Evolutionary conservation across 140 eudicot species (phyloP).

Genomic region (Stevia rebaudiana): DNA sequence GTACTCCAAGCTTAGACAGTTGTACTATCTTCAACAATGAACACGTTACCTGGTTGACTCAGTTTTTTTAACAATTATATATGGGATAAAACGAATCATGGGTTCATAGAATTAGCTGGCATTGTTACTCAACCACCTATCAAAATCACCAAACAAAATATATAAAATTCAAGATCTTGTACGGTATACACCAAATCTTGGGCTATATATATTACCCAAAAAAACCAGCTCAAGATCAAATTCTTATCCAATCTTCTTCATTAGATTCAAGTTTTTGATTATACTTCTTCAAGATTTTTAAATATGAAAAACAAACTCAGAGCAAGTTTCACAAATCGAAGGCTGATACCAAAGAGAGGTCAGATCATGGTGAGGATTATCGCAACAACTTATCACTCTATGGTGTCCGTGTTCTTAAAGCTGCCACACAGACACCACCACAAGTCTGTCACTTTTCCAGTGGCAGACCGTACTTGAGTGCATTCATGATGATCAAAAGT

Average conservation of each 20-base stretch:
- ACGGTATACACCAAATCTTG: conserved; percentile 15
- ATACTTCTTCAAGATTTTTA: conserved; percentile 9
- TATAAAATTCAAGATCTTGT: conserved; percentile 21
- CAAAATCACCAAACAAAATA: conserved; percentile 19
- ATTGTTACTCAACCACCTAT: conserved; percentile 30
- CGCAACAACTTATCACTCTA: conserved; percentile 34
- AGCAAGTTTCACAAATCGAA: conserved; percentile 33
- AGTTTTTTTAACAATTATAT: conserved; percentile 1
- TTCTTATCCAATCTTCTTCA: conserved; percentile 14
- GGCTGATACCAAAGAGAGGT: conserved; percentile 47
- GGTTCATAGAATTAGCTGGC: conserved; percentile 33
- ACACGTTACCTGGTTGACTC: conserved; percentile 22
- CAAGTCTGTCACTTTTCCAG: too few species aligned
- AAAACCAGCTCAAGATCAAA: conserved; percentile 14
- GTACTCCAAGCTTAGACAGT: conserved; percentile 14
- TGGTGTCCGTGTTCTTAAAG: conserved; percentile 34
- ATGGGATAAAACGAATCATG: conserved; percentile 34
- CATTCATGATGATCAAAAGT: conserved; percentile 2
- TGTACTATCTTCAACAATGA: conserved; percentile 12
- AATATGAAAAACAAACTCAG: conserved; percentile 25
- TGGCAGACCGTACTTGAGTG: background rate
- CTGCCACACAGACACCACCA: conserved; percentile 21
- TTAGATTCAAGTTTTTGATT: conserved; percentile 10
- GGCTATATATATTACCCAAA: conserved; percentile 25
- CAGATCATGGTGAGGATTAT: conserved; percentile 49